These are phyloP conservation scores for Talaromyces amestolkiae DNA, from an alignment of 2,329 filamentous ascomycete genomes.

Conservation along the genomic window DNA sequence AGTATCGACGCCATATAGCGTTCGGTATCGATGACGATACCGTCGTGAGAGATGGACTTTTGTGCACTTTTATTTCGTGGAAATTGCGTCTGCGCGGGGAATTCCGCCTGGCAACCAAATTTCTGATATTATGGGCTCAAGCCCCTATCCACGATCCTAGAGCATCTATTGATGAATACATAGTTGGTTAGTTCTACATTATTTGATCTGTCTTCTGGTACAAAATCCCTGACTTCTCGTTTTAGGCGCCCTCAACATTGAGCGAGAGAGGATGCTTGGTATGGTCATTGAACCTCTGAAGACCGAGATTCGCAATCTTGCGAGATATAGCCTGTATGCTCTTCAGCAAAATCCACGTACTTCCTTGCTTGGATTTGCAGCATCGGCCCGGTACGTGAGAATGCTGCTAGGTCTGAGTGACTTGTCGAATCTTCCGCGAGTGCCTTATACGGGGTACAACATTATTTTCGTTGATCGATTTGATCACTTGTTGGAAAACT, in stretches of 20 bases:
- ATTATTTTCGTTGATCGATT: not conserved
- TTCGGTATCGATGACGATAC: not conserved
- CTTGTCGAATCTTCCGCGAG: not conserved
- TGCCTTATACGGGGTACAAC: not conserved
- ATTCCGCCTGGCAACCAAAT: not conserved
- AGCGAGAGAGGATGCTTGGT: not conserved
- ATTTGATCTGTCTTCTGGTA: not conserved
- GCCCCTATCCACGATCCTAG: not conserved
- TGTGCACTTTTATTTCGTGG: not conserved
- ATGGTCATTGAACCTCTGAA: not conserved
- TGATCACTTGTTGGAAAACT: not conserved
- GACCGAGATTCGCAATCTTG: not conserved
- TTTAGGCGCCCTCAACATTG: not conserved
- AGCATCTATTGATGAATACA: not conserved
- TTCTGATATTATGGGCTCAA: not conserved
- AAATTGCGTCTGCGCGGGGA: not conserved
- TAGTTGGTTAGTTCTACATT: not conserved
- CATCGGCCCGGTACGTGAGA: not conserved
- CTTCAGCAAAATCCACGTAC: not conserved
- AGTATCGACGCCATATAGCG: not conserved
- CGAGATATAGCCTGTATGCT: not conserved
- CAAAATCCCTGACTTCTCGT: not conserved
- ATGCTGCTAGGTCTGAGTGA: not conserved
- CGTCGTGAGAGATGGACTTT: not conserved
- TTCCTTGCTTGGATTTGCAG: not conserved